Base-by-base conservation (phyloP, 192 early-diverging fungal genomes). In the Backusella westeae region DNA sequence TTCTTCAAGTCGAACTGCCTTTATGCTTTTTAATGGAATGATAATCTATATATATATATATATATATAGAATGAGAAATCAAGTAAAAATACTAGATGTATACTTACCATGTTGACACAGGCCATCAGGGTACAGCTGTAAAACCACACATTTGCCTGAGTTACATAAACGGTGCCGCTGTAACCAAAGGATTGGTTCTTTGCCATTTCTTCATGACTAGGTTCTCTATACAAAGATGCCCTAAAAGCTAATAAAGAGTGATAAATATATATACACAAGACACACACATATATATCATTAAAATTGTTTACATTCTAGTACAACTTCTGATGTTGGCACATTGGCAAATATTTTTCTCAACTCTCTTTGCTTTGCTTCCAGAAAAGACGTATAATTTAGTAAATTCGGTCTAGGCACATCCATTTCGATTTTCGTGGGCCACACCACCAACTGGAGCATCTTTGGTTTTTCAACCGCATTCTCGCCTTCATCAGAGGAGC, bases 61-160 rank as follows among this genome's bases (percentile, higher is more conserved):
- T 10, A 23, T 44, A 44, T 1, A 65, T 9, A 32, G 19, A 8
- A 41, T 41, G 41, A 63, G 39, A 41, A 32, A 63, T 7, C 4
- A 56, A 26, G 10, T 29, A 15, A 0, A 26, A 29, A 1, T 39
- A 65, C 19, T 17, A 53, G 3, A 26, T 17, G 15, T 23, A 66
- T 34, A 29, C 38, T 76, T 84, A 91, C 85, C 32, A 86, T 85
- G 52, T 82, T 89, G n/a, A 92, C 78, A 71, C 89, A 88, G 0
- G 87, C 86, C 78, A 92, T 85, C 36, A 91, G 83, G 42, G 78
- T 87, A 35, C 87, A 91, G 73, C 80, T 81, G n/a, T 91, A 86
- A 66, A 92, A 92, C 73, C 90, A 92, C 8, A 92, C 49, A 21
- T 82, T 83, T 38, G 85, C 81, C 74, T 92, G 91, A 0, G 90